These are phyloP conservation scores for Bacidia gigantensis DNA, from an alignment of 495 filamentous ascomycete species.

Conservation along the genomic window DNA sequence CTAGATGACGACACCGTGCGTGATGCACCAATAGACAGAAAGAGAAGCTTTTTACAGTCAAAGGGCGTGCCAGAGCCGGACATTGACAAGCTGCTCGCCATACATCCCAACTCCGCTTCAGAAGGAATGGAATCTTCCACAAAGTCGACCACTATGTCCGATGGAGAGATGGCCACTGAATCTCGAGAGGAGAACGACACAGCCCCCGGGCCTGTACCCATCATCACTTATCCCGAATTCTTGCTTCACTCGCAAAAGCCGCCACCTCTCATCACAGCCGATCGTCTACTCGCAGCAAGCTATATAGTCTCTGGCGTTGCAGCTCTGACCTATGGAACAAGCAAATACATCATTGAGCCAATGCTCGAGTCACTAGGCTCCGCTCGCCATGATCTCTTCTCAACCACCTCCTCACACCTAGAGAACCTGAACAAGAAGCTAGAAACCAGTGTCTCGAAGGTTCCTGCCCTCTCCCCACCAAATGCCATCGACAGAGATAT, in stretches of 20 bases:
- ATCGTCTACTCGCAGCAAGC: conserved; percentile 59
- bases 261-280: conserved; percentile 64
- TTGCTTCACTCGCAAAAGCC: conserved; percentile 51
- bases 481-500: conserved; percentile 23
- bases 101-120: conserved; percentile 10
- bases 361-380: conserved; percentile 64
- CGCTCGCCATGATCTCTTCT: conserved; percentile 70
- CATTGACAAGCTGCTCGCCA: conserved; percentile 47
- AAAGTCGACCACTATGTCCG: conserved; percentile 9
- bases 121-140: conserved; percentile 12
- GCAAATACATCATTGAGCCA: conserved; percentile 66
- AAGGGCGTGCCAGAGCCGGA: conserved; percentile 62
- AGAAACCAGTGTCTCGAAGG: conserved; percentile 51
- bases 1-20: conserved; percentile 67
- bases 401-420: conserved; percentile 50
- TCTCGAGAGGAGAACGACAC: neutral
- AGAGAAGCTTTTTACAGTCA: conserved; percentile 61
- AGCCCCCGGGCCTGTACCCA: conserved; percentile 46
- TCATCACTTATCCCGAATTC: conserved; percentile 96
- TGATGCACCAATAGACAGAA: conserved; percentile 53
- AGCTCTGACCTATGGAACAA: conserved; percentile 63
- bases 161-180: conserved; percentile 1
- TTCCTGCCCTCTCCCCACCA: conserved; percentile 26
- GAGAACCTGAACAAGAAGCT: conserved; percentile 58
- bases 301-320: conserved; percentile 61